phyloP scores from a whole-genome alignment of 164 flowering plant species.

The Malania oleifera region DNA sequence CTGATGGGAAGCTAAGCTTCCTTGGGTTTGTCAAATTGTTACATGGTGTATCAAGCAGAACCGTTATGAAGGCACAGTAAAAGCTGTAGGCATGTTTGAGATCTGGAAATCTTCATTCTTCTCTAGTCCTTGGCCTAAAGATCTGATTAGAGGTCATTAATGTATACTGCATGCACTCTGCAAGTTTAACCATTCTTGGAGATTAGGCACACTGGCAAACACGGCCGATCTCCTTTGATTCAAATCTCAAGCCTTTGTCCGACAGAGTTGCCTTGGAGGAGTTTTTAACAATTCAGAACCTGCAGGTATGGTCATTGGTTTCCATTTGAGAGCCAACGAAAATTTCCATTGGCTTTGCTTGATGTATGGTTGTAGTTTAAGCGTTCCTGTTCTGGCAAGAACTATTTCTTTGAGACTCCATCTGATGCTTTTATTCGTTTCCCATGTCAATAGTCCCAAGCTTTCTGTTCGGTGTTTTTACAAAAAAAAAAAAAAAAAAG shows the following conservation, averaged over 20 bases:
- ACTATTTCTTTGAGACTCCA: not conserved
- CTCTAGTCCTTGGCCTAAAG: not conserved
- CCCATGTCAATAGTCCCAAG: not conserved
- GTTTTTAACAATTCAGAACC: not conserved
- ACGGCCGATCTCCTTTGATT: not conserved
- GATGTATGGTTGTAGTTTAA: slow-evolving; percentile 17
- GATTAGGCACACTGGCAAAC: not conserved
- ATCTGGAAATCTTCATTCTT: not conserved
- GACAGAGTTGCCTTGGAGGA: not conserved
- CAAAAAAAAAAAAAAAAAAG: too few species aligned
- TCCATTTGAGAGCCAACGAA: slow-evolving; percentile 1
- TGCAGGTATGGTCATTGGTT: not conserved
- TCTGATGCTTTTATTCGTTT: not conserved
- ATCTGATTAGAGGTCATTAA: not conserved
- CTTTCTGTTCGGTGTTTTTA: too few species aligned
- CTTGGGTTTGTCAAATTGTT: slow-evolving; percentile 86
- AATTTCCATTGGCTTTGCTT: not conserved
- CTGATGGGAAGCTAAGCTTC: slow-evolving; percentile 93
- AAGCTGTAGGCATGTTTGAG: not conserved
- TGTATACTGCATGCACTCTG: not conserved
- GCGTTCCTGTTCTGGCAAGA: slow-evolving; percentile 1
- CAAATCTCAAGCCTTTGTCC: not conserved
- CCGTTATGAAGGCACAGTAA: slow-evolving; percentile 45
- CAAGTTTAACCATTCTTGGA: not conserved
- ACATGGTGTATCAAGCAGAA: slow-evolving; percentile 74